Conservation (phyloP, 257 asterid genomes). For the Solanum commersonii region DNA sequence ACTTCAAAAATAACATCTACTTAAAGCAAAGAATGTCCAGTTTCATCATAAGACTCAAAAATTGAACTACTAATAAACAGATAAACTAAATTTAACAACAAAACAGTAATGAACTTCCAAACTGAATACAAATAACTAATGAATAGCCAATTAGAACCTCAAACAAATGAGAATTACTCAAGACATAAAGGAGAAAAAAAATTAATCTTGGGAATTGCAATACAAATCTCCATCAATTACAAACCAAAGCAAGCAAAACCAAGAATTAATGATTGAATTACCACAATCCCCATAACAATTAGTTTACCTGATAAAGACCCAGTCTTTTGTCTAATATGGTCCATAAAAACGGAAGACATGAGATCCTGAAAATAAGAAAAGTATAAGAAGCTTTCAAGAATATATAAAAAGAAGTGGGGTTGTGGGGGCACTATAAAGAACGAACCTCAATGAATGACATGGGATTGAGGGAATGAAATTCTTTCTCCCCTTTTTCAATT, state of each 20-base stretch:
- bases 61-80: neutral
- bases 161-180: neutral
- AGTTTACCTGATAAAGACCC: constrained; percentile 25
- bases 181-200: neutral
- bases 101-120: neutral
- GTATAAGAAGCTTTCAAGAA: neutral
- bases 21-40: neutral
- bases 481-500: neutral
- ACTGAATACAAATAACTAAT: neutral
- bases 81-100: neutral
- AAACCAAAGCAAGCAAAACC: neutral
- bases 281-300: neutral
- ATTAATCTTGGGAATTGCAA: neutral
- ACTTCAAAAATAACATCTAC: neutral
- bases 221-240: neutral
- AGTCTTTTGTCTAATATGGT: constrained; percentile 20
- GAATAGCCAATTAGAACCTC: neutral
- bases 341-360: constrained; percentile 34
- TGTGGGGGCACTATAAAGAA: neutral
- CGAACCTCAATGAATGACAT: constrained; percentile 72
- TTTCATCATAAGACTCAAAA: neutral
- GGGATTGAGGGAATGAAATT: neutral
- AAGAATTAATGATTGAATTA: neutral
- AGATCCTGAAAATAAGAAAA: constrained; percentile 40
- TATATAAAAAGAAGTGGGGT: neutral